Conservation (phyloP, 2,329 filamentous ascomycete genomes). For the Dactylellina leptospora region DNA sequence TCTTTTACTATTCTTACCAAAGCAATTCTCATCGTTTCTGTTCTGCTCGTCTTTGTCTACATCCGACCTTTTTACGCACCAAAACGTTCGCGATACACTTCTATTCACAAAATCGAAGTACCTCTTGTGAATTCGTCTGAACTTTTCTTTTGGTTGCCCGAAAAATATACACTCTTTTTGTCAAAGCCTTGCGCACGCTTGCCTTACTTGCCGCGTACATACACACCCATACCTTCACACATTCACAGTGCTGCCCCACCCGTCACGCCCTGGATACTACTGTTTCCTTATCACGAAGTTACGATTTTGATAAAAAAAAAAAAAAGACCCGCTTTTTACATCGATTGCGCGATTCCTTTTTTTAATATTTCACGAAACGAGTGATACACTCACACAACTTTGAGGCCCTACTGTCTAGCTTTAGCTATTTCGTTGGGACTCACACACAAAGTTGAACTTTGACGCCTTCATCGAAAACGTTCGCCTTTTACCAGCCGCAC, state of each 20-base stretch:
- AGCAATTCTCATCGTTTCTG: conserved; percentile 28
- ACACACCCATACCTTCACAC: conserved; percentile 16
- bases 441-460: conserved; percentile 50
- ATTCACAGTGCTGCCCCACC: conserved; percentile 24
- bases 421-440: conserved; percentile 39
- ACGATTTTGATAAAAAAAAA: conserved; percentile 31
- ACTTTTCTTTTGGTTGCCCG: conserved; percentile 49
- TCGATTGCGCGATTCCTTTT: neutral
- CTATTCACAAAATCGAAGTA: conserved; percentile 22
- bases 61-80: conserved; percentile 29
- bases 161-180: conserved; percentile 49
- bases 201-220: conserved; percentile 37
- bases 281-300: conserved; percentile 50
- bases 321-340: neutral
- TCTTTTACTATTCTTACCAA: conserved; percentile 48
- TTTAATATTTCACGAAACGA: conserved; percentile 39
- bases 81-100: conserved; percentile 42
- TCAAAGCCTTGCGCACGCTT: conserved; percentile 47
- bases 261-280: conserved; percentile 26
- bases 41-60: conserved; percentile 44
- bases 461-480: conserved; percentile 53
- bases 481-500: conserved; percentile 41
- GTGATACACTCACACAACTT: conserved; percentile 25
- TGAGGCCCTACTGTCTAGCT: conserved; percentile 29
- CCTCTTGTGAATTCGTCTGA: conserved; percentile 50